Evolutionary conservation across 2,329 filamentous ascomycete genomes (phyloP), one percentile per base, ranked within the genome.

Genomic region (Peltaster fructicola): DNA sequence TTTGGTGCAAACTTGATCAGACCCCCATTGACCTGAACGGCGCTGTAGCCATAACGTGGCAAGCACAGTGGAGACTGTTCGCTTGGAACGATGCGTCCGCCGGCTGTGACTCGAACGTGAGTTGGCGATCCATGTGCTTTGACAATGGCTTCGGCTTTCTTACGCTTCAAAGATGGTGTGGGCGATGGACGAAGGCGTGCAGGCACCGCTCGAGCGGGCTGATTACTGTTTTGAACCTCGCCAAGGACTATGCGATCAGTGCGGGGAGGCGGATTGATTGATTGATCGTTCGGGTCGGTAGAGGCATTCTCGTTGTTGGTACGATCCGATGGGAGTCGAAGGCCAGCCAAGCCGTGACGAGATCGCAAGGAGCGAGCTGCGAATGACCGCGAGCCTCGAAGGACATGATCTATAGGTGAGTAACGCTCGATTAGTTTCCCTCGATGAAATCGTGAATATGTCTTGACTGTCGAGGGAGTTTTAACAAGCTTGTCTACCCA

Each of bases 51-150:
- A 24, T 45, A 52, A 24, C 48, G 47, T 15, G 48, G 50, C 25
- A 48, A 45, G 22, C 47, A 50, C 8, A 52, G 38, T 17, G 48
- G 47, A 14, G 50, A 52, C 29, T 50, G 45, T 25, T 52, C 58
- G 25, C 51, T 58, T 8, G 58, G 57, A n/a, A 63, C 58, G 31
- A 63, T 54, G 10, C 57, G 53, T n/a, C 59, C 59, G 18, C 59
- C 59, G 32, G 59, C 59, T 23, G 59, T 63, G 20, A 63, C 59
- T 29, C 59, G 54, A 27, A 62, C 43, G 29, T 58, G 56, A 12
- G 54, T 55, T 17, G 59, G 59, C 17, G 58, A 62, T 26, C 58
- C 58, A 45, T 63, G 59, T 31, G 57, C 53, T 33, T 61, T 59
- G 39, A 62, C 52, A 20, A 63, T 51, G 20, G 48, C 51, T 36